Conservation (phyloP, 768 basidiomycete species). For the Boletus rubropictus region DNA sequence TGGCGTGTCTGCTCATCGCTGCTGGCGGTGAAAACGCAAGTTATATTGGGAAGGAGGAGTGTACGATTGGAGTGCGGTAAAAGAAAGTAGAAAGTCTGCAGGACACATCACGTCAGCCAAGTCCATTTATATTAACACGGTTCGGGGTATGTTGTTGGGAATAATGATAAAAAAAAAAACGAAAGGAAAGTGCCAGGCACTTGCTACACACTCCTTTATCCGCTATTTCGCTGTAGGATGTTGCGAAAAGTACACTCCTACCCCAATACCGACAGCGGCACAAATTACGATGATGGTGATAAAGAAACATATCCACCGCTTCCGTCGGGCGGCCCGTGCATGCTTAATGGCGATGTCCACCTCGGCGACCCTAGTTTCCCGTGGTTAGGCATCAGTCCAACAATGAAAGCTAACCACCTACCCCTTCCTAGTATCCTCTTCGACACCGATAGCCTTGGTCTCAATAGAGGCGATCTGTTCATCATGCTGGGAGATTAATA, state of each 20-base stretch:
- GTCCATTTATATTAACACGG: neutral
- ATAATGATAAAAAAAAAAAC: neutral
- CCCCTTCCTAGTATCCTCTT: constrained; percentile 68
- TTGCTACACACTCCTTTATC: too few relatives aligned
- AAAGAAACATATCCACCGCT: constrained; percentile 83
- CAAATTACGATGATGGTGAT: constrained; percentile 55
- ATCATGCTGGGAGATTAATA: constrained; percentile 75
- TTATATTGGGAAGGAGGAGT: neutral
- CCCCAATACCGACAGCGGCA: constrained; percentile 33
- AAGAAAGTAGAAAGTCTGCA: constrained; percentile 7
- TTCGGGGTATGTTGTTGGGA: neutral
- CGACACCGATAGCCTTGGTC: constrained; percentile 53
- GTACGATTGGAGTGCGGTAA: neutral
- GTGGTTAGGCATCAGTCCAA: neutral
- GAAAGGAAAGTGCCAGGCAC: too few relatives aligned
- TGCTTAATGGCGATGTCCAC: constrained; percentile 63
- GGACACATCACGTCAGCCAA: constrained; percentile 19
- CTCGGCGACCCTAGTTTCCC: constrained; percentile 45
- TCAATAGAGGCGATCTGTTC: constrained; percentile 64
- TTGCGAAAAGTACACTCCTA: constrained; percentile 27
- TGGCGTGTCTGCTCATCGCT: constrained; percentile 23
- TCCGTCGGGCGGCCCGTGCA: constrained; percentile 67
- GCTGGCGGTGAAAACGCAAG: constrained; percentile 1
- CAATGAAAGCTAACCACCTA: constrained; percentile 31
- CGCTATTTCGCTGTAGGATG: too few relatives aligned